Evolutionary conservation across 169 alveolate genomes (phyloP).

Genomic region (Plasmodium gallinaceum): DNA sequence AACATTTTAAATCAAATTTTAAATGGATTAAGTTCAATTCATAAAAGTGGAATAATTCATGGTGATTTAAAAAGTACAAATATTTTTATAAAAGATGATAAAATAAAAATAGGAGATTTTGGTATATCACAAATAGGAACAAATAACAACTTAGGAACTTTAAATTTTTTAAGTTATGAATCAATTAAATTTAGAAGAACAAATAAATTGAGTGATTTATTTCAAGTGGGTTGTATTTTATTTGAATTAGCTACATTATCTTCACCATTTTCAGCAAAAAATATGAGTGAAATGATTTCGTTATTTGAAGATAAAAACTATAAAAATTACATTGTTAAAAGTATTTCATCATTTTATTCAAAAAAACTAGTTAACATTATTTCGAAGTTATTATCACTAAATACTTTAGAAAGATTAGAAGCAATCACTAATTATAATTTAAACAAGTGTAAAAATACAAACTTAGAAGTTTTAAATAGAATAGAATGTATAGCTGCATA

Average conservation of each 20-base stretch:
- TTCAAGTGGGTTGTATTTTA: slow-evolving; percentile 81
- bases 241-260: slow-evolving; percentile 80
- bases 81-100: slow-evolving; percentile 85
- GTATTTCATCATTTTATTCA: slow-evolving; percentile 55
- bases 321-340: slow-evolving; percentile 55
- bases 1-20: slow-evolving; percentile 86
- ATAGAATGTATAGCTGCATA: neutral
- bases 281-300: slow-evolving; percentile 50
- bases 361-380: slow-evolving; percentile 43
- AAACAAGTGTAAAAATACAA: neutral
- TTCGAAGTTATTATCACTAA: slow-evolving; percentile 50
- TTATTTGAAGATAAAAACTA: slow-evolving; percentile 64
- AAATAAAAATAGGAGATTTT: slow-evolving; percentile 88
- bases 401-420: slow-evolving; percentile 53
- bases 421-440: slow-evolving; percentile 36
- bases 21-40: slow-evolving; percentile 87
- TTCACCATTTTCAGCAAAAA: slow-evolving; percentile 77
- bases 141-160: slow-evolving; percentile 65
- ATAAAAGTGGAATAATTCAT: slow-evolving; percentile 89
- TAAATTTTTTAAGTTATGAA: slow-evolving; percentile 73
- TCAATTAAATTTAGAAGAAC: slow-evolving; percentile 60
- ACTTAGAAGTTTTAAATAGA: slow-evolving; percentile 13
- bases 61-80: slow-evolving; percentile 89
- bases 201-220: slow-evolving; percentile 77
- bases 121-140: slow-evolving; percentile 84